Percentiles rank a stretch among this genome's conserved stretches.
phyloP scores from a whole-genome alignment of 2,329 filamentous ascomycete species.

The Helotiales sp. region DNA sequence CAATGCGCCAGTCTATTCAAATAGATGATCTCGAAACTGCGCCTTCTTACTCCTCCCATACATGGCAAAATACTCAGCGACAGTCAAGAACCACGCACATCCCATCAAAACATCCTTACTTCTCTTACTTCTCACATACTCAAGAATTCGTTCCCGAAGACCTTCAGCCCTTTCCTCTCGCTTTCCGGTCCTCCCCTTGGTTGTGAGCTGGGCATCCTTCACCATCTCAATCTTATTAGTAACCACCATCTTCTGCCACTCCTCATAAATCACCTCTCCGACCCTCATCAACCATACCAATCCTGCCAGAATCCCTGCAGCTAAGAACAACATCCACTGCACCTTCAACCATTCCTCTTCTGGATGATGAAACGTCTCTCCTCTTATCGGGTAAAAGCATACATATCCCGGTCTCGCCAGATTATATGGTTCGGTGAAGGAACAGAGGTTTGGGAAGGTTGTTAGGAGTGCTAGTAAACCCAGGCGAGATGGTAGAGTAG shows the following conservation, averaged over 20 bases:
- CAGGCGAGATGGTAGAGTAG: background rate
- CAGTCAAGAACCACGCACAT: background rate
- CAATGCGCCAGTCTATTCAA: background rate
- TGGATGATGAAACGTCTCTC: background rate
- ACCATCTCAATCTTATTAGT: background rate
- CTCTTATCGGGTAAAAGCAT: background rate
- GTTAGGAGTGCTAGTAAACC: background rate
- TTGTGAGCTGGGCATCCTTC: too few species aligned
- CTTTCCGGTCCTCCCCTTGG: background rate
- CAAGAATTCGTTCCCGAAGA: background rate
- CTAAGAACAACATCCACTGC: background rate
- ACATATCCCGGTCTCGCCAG: background rate
- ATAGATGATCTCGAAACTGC: background rate
- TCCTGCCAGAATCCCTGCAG: background rate
- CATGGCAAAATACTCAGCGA: background rate
- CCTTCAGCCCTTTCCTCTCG: background rate
- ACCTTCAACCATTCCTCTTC: background rate
- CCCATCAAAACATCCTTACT: background rate
- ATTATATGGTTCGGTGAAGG: background rate
- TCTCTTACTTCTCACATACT: background rate
- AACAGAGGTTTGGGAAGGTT: background rate
- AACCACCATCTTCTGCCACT: background rate
- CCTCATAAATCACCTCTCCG: background rate
- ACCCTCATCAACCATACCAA: background rate
- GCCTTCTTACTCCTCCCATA: background rate